phyloP scores from a whole-genome alignment of 2,329 filamentous ascomycete genomes.

The Mycosphaerelloides madeirae region DNA sequence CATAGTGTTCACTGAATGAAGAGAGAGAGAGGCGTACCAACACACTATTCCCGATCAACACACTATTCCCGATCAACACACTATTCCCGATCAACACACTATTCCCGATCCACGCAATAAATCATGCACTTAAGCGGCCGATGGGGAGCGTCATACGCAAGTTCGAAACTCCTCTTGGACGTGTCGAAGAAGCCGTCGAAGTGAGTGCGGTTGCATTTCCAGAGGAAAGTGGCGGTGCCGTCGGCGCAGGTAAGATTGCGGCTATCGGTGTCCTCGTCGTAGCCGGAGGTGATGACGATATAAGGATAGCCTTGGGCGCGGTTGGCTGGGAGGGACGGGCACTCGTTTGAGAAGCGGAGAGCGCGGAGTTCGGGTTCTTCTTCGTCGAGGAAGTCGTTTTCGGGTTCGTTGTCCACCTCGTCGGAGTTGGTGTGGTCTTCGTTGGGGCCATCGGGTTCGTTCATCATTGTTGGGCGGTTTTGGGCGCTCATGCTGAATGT shows the following conservation, averaged over 20 bases:
- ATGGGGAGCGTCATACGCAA: background rate
- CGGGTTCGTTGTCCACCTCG: background rate
- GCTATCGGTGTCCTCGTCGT: slow-evolving; percentile 1
- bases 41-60: no score
- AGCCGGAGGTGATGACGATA: slow-evolving; percentile 1
- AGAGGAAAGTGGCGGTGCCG: slow-evolving; percentile 4
- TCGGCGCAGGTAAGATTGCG: background rate
- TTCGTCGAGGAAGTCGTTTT: background rate
- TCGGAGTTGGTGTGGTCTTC: background rate
- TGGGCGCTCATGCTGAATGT: no score
- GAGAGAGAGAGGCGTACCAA: no score
- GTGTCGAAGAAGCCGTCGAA: slow-evolving; percentile 6
- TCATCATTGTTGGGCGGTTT: no score
- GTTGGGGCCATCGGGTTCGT: no score
- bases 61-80: no score
- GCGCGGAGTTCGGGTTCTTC: background rate
- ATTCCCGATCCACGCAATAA: no score
- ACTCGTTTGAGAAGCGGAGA: slow-evolving; percentile 1
- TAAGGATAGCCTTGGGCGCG: slow-evolving; percentile 2
- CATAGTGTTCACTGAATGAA: no score
- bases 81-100: no score
- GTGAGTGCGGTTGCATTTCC: slow-evolving; percentile 3
- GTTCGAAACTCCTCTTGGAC: background rate
- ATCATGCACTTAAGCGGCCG: no score
- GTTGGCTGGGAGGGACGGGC: slow-evolving; percentile 1